Evolutionary conservation across 805 yeast species (phyloP).

Genomic region (Candida qinlingensis): DNA sequence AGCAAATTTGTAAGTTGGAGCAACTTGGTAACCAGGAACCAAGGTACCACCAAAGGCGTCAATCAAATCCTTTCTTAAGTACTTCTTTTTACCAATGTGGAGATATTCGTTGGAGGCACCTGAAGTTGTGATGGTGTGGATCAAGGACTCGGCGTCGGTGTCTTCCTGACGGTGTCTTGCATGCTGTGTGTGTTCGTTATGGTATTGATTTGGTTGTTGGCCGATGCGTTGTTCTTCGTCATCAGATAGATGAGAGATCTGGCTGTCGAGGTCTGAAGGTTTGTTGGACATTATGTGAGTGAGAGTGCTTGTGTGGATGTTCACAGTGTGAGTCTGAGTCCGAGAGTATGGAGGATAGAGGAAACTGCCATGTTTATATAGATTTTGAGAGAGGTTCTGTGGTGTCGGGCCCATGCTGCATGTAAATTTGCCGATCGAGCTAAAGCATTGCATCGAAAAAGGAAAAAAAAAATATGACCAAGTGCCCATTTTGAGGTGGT

Average conservation of each 20-base stretch:
- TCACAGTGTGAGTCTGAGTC: not conserved
- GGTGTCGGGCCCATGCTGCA: not conserved
- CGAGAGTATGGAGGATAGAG: not conserved
- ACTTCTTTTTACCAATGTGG: slow-evolving; percentile 23
- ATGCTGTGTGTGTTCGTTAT: slow-evolving; percentile 1
- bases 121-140: slow-evolving; percentile 21
- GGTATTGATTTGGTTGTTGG: slow-evolving; percentile 5
- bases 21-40: slow-evolving; percentile 48
- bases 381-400: not conserved
- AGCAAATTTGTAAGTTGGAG: slow-evolving; percentile 47
- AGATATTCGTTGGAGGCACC: slow-evolving; percentile 23
- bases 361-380: not conserved
- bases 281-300: not conserved
- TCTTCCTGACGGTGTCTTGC: not conserved
- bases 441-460: not conserved
- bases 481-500: not conserved
- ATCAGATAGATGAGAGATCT: slow-evolving; percentile 14
- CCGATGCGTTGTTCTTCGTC: slow-evolving; percentile 2
- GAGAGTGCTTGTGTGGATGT: not conserved
- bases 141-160: not conserved
- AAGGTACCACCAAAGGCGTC: slow-evolving; percentile 70
- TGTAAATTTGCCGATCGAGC: not conserved
- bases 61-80: slow-evolving; percentile 41
- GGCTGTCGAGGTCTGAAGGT: slow-evolving; percentile 9
- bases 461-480: not conserved